Evolutionary conservation across 257 asterid genomes (phyloP).

Genomic region (Solanum bukasovii): DNA sequence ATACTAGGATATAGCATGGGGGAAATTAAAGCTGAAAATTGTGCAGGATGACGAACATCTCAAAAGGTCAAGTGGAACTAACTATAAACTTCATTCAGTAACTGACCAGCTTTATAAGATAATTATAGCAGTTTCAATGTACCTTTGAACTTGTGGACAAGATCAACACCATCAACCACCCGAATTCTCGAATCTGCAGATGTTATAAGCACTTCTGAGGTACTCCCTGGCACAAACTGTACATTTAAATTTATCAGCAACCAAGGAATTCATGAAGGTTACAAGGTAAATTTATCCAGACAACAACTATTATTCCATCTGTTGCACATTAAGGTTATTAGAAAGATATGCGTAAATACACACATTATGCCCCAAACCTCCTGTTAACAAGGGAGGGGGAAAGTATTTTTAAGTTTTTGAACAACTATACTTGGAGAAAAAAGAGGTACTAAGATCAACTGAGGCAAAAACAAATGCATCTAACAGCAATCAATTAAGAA

Average conservation of each 20-base stretch:
- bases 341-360: neutral
- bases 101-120: neutral
- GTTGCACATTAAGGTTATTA: neutral
- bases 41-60: neutral
- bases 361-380: neutral
- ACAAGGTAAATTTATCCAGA: neutral
- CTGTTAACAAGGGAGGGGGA: neutral
- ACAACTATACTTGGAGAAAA: neutral
- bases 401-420: neutral
- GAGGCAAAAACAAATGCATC: neutral
- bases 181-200: constrained; percentile 95
- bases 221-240: constrained; percentile 96
- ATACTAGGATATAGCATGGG: neutral
- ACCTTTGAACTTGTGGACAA: constrained; percentile 98
- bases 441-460: neutral
- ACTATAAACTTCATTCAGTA: neutral
- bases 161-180: constrained; percentile 73
- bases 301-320: neutral
- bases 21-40: neutral
- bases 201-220: constrained; percentile 84
- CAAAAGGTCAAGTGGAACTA: neutral
- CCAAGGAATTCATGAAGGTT: neutral
- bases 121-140: neutral
- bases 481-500: neutral
- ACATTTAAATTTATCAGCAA: constrained; percentile 15